A percentile compares a stretch with the other conserved stretches of the same genome.
Evolutionary conservation across 176 grass and related monocot genomes (phyloP).

Genomic region (Metroxylon sagu): DNA sequence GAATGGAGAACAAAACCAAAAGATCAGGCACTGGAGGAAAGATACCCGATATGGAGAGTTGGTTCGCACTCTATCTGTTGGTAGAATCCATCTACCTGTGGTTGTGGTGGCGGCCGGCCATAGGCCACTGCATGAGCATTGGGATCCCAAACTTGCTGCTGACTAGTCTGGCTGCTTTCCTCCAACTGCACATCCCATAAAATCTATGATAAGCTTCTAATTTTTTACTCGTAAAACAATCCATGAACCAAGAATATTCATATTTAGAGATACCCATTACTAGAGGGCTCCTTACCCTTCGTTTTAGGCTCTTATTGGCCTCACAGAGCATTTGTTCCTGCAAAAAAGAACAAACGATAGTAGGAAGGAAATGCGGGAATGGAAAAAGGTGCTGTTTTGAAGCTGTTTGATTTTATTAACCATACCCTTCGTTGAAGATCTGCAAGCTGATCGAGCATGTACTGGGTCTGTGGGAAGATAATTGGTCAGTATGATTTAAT

Average conservation of each 20-base stretch:
- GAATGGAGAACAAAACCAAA: slow-evolving; percentile 3
- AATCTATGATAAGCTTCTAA: no score
- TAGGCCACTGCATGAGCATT: slow-evolving; percentile 47
- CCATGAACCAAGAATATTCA: no score
- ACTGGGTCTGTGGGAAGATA: slow-evolving; percentile 49
- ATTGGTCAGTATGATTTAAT: no score
- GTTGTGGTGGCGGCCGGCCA: slow-evolving; percentile 50
- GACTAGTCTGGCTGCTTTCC: slow-evolving; percentile 53
- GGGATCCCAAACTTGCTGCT: slow-evolving; percentile 69
- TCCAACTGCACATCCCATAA: slow-evolving; percentile 44
- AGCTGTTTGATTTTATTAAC: not conserved
- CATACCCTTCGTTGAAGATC: slow-evolving; percentile 69
- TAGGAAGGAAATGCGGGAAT: no score
- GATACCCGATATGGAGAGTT: slow-evolving; percentile 76
- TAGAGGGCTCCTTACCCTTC: slow-evolving; percentile 44
- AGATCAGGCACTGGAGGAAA: not conserved
- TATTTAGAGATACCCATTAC: not conserved
- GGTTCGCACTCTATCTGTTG: slow-evolving; percentile 76
- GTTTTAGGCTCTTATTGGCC: slow-evolving; percentile 70
- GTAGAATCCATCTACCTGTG: slow-evolving; percentile 62
- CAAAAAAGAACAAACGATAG: not conserved
- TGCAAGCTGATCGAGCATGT: slow-evolving; percentile 68
- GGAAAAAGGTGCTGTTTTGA: no score
- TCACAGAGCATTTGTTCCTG: slow-evolving; percentile 77
- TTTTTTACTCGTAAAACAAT: no score